These are phyloP conservation scores for Helianthus tuberosus DNA, from an alignment of 129 eudicot species.

Conservation along the genomic window DNA sequence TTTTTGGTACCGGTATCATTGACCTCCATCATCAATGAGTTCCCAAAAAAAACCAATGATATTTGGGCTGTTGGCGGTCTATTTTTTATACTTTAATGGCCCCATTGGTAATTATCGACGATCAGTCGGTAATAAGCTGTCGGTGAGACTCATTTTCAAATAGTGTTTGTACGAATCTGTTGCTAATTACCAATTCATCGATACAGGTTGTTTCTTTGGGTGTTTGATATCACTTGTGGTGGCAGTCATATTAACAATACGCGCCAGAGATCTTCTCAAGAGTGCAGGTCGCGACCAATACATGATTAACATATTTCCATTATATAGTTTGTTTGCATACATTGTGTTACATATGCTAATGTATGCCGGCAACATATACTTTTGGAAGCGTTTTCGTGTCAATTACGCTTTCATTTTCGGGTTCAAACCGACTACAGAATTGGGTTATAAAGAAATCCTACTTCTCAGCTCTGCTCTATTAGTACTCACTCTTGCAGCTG, in stretches of 20 bases:
- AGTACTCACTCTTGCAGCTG: conserved; percentile 68
- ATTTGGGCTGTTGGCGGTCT: too few species aligned
- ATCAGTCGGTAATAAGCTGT: too few species aligned
- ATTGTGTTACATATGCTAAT: conserved; percentile 69
- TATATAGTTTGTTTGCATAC: conserved; percentile 52
- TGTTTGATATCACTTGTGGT: conserved; percentile 63
- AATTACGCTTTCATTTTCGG: conserved; percentile 66
- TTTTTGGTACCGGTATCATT: too few species aligned
- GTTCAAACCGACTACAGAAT: conserved; percentile 55
- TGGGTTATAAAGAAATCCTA: conserved; percentile 67
- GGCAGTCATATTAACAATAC: conserved; percentile 47
- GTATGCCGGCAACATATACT: conserved; percentile 57
- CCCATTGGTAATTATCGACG: too few species aligned
- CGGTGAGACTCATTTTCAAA: too few species aligned
- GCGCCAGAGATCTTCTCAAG: conserved; percentile 38
- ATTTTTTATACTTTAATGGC: too few species aligned
- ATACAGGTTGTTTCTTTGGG: conserved; percentile 66
- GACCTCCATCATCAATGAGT: too few species aligned
- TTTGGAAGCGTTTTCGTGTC: conserved; percentile 68
- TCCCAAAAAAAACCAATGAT: too few species aligned
- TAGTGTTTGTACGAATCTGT: too few species aligned
- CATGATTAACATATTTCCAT: conserved; percentile 62
- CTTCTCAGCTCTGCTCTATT: conserved; percentile 69
- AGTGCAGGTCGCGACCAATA: conserved; percentile 42
- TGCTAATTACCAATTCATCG: neutral